Percentiles rank a stretch among this genome's conserved stretches.
phyloP scores from a whole-genome alignment of 805 yeast genomes.

The Metschnikowia lachancei region DNA sequence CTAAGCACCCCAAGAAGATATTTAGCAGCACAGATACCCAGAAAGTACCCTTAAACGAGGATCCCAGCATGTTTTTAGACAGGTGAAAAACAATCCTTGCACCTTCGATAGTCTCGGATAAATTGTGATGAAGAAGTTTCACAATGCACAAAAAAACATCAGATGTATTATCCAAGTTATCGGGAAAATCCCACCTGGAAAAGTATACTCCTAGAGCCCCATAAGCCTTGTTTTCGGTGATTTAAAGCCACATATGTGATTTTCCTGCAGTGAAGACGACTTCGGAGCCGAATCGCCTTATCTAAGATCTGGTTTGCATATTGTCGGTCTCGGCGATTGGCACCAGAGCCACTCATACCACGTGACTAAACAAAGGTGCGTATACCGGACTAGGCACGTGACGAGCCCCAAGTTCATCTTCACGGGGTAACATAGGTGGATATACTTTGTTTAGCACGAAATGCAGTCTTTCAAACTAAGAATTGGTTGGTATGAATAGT shows the following conservation, averaged over 20 bases:
- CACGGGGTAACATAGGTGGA: too few relatives aligned
- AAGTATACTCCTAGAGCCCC: not conserved
- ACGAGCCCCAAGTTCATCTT: too few relatives aligned
- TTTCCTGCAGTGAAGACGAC: constrained; percentile 1
- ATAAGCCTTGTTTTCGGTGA: constrained; percentile 5
- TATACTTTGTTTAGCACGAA: too few relatives aligned
- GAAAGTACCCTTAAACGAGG: not conserved
- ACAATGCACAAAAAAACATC: too few relatives aligned
- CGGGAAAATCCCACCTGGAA: not conserved
- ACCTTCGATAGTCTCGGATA: not conserved
- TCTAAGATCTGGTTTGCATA: not conserved
- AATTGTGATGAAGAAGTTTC: not conserved
- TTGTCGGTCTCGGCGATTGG: not conserved
- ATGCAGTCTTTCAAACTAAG: too few relatives aligned
- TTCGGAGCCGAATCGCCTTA: constrained; percentile 8
- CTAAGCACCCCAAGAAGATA: not conserved
- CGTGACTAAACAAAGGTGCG: too few relatives aligned
- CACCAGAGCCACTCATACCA: not conserved
- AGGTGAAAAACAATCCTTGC: not conserved
- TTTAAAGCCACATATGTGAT: too few relatives aligned
- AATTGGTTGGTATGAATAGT: too few relatives aligned
- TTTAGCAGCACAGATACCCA: constrained; percentile 6
- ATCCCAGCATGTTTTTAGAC: not conserved
- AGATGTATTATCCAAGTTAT: too few relatives aligned
- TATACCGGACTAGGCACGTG: too few relatives aligned